Evolutionary conservation across 2,329 filamentous ascomycete species (phyloP).

Genomic region (Thielaviopsis populi): DNA sequence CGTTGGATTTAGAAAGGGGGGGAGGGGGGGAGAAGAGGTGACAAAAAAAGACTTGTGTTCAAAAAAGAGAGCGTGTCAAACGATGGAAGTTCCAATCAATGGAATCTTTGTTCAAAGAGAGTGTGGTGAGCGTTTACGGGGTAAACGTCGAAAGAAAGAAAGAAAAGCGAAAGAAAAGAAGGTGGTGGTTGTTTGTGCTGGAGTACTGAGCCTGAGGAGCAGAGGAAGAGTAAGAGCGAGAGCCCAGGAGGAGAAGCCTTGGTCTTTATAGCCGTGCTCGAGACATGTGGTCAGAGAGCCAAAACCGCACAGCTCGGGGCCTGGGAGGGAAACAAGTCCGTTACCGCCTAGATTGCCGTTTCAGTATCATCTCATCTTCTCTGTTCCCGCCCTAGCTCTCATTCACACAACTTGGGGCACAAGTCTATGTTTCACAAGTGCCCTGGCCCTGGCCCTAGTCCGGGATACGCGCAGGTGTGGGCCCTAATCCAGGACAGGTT

Average conservation of each 20-base stretch:
- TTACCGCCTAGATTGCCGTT: neutral
- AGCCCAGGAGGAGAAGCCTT: neutral
- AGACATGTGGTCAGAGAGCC: neutral
- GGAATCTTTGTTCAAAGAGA: neutral
- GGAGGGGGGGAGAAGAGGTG: neutral
- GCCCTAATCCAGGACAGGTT: no score
- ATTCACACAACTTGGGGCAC: neutral
- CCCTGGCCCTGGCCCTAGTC: neutral
- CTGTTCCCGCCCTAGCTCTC: neutral
- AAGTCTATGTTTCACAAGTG: neutral
- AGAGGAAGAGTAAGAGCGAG: neutral
- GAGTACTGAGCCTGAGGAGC: slow-evolving; percentile 11
- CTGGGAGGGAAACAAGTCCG: neutral
- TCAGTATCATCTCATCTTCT: neutral
- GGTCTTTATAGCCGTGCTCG: neutral
- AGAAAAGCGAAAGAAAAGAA: neutral
- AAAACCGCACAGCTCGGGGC: neutral
- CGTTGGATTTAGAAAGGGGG: neutral
- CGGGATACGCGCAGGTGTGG: no score
- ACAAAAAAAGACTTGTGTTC: neutral
- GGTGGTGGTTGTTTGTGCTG: slow-evolving; percentile 5
- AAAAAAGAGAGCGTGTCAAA: slow-evolving; percentile 5
- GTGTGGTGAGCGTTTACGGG: neutral
- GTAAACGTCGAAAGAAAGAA: neutral
- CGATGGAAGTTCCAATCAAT: slow-evolving; percentile 13